Evolutionary conservation across 345 rosid genomes (phyloP), one percentile per base, ranked within the genome.

Genomic region (Limnanthes douglasii): DNA sequence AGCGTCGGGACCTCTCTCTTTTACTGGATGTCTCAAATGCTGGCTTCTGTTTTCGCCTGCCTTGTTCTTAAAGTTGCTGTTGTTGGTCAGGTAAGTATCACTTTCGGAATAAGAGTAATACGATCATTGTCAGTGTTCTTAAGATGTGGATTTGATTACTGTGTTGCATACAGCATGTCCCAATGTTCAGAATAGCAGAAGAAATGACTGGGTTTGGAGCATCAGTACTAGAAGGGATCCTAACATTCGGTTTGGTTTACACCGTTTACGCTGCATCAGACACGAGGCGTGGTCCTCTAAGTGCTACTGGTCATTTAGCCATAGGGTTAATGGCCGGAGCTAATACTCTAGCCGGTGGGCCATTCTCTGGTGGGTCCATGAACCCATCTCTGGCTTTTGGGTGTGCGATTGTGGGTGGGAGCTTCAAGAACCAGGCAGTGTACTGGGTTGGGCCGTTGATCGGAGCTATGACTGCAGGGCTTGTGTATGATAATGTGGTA

Each of bases 161-260:
- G 21, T 28, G n/a, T 16, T 5, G 2, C 26, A 37, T 27, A 53
- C 53, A 81, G 97, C 57, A 42, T 9, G 48, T 82, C 8, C 79
- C 97, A 6, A 59, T 62, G 22, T 72, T 56, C 57, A 19, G 34
- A 34, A 72, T 83, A 21, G 83, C 92, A 3, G 64, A 43, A 20
- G 92, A 77, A 53, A 80, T 84, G 92, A 90, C 96, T 0, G 98
- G 94, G 14, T 84, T 84, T 36, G 98, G 96, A 28, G 94, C 94
- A 27, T 74, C 94, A 0, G 34, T 84, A 39, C 43, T 90, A 3
- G 98, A 90, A 53, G 95, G 86, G 0, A 53, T 75, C 21, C 24
- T 80, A n/a, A 62, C 74, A 26, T 90, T 84, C 11, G 75, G 64
- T 10, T 27, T 84, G 31, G 98, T 90, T 1, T 90, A 80, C 45